These are phyloP conservation scores for Didymella exigua DNA, from an alignment of 2,329 filamentous ascomycete genomes.

Conservation along the genomic window DNA sequence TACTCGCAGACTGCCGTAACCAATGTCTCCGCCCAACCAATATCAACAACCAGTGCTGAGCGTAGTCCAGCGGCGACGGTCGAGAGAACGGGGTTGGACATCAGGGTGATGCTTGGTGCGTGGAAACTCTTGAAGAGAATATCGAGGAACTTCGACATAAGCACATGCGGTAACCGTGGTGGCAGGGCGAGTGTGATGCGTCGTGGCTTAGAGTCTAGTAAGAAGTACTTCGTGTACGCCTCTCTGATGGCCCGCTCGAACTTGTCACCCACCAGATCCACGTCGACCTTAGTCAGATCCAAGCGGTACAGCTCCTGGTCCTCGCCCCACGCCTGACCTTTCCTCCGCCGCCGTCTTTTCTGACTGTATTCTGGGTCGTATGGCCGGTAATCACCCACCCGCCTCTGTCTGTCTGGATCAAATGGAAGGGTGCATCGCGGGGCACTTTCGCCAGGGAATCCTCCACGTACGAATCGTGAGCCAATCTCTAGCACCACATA, in stretches of 20 bases:
- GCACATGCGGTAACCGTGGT: conserved; percentile 74
- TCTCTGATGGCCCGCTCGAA: conserved; percentile 82
- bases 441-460: conserved; percentile 81
- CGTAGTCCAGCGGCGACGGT: conserved; percentile 81
- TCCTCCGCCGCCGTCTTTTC: conserved; percentile 55
- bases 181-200: conserved; percentile 78
- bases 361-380: conserved; percentile 64
- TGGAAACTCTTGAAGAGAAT: conserved; percentile 83
- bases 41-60: conserved; percentile 83
- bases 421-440: conserved; percentile 75
- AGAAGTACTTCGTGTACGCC: conserved; percentile 76
- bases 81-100: conserved; percentile 76
- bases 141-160: conserved; percentile 76
- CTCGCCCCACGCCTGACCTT: conserved; percentile 64
- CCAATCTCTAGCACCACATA: conserved; percentile 86
- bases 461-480: conserved; percentile 76
- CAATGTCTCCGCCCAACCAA: conserved; percentile 90
- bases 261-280: conserved; percentile 83
- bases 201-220: conserved; percentile 75
- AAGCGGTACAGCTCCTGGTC: conserved; percentile 77
- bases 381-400: conserved; percentile 79
- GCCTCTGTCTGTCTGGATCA: conserved; percentile 74
- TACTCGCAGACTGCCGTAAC: conserved; percentile 91
- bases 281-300: conserved; percentile 73
- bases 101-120: conserved; percentile 77